Evolutionary conservation across 2,329 filamentous ascomycete genomes (phyloP).

Genomic region (Colletotrichum spaethianum): DNA sequence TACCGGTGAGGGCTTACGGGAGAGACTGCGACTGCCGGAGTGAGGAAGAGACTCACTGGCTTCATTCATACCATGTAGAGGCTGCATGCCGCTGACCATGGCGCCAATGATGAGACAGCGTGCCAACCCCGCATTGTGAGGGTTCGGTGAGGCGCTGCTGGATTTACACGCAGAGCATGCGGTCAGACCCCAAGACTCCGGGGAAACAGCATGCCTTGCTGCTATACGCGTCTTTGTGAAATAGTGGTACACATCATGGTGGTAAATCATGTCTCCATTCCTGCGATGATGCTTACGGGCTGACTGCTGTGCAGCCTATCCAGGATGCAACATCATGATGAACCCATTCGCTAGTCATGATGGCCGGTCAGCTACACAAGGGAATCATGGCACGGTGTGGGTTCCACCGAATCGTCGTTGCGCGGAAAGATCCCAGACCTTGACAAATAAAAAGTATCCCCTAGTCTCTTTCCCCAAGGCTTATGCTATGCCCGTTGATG

Average conservation of each 20-base stretch:
- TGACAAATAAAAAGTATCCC: background rate
- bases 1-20: slow-evolving; percentile 6
- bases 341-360: slow-evolving; percentile 4
- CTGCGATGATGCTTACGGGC: background rate
- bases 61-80: too few relatives aligned
- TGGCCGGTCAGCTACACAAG: background rate
- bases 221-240: background rate
- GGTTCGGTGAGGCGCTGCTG: slow-evolving; percentile 15
- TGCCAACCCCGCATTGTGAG: slow-evolving; percentile 17
- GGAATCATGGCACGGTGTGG: background rate
- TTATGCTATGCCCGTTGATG: slow-evolving; percentile 36
- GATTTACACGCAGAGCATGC: slow-evolving; percentile 26
- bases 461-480: background rate
- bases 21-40: background rate
- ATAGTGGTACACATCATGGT: too few relatives aligned
- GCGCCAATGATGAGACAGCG: background rate
- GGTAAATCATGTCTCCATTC: background rate
- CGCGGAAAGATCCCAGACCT: slow-evolving; percentile 10
- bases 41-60: background rate
- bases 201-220: background rate
- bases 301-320: slow-evolving; percentile 12
- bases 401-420: background rate
- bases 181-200: slow-evolving; percentile 20
- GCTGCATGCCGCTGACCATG: background rate
- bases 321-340: background rate